phyloP scores from a whole-genome alignment of 495 filamentous ascomycete genomes.

The Clavariopsis aquatica region DNA sequence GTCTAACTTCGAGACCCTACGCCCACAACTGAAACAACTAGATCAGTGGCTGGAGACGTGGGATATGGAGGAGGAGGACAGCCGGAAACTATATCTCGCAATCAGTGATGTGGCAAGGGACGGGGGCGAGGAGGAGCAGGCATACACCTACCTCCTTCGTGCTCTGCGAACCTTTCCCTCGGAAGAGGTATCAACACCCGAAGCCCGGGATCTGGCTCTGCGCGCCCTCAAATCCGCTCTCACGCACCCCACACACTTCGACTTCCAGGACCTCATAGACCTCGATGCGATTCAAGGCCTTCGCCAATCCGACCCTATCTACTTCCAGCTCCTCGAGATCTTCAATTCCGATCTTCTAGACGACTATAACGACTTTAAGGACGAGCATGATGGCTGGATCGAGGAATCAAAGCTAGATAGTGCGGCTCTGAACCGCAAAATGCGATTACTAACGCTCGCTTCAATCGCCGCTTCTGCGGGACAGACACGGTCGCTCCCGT shows the following conservation, averaged over 20 bases:
- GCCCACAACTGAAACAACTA: slow-evolving; percentile 73
- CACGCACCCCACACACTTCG: slow-evolving; percentile 72
- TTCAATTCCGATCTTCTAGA: slow-evolving; percentile 91
- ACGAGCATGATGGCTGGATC: slow-evolving; percentile 77
- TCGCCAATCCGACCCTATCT: slow-evolving; percentile 73
- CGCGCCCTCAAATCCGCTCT: slow-evolving; percentile 83
- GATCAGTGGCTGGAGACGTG: slow-evolving; percentile 80
- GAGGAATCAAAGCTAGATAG: slow-evolving; percentile 68
- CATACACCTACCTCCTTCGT: slow-evolving; percentile 80
- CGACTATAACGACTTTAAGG: slow-evolving; percentile 90
- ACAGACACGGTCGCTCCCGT: slow-evolving; percentile 79
- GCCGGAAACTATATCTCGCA: slow-evolving; percentile 75
- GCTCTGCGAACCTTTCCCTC: slow-evolving; percentile 80
- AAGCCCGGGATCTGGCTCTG: slow-evolving; percentile 78
- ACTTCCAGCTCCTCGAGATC: slow-evolving; percentile 89
- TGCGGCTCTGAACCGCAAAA: slow-evolving; percentile 73
- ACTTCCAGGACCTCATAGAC: slow-evolving; percentile 89
- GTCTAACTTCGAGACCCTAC: slow-evolving; percentile 70
- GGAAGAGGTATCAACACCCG: slow-evolving; percentile 64
- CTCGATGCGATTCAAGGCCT: slow-evolving; percentile 86
- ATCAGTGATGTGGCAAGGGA: slow-evolving; percentile 78
- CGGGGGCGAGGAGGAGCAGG: slow-evolving; percentile 70
- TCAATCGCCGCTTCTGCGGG: slow-evolving; percentile 76
- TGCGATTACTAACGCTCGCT: slow-evolving; percentile 90
- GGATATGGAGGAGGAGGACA: slow-evolving; percentile 78